phyloP scores from a whole-genome alignment of 2,329 filamentous ascomycete genomes.

The Curvularia verruculosa region DNA sequence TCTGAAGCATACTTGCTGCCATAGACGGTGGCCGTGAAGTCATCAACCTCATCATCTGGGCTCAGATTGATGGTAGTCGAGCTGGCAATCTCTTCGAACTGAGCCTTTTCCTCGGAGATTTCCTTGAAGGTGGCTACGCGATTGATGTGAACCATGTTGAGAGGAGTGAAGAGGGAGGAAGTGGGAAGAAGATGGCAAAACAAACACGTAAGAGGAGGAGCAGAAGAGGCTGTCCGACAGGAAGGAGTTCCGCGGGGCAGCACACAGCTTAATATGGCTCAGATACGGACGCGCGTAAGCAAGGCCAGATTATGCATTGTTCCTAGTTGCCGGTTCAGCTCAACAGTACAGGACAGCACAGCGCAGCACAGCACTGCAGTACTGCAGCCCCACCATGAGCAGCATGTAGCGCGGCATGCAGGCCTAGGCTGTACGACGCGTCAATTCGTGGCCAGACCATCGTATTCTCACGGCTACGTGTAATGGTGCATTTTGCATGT shows the following conservation, averaged over 20 bases:
- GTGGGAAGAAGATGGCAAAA: background rate
- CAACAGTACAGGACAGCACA: conserved; percentile 1
- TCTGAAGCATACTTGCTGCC: conserved; percentile 81
- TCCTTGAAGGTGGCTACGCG: conserved; percentile 52
- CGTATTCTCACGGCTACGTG: background rate
- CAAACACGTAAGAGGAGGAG: background rate
- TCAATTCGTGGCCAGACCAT: conserved; percentile 3
- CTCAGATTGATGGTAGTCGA: conserved; percentile 33
- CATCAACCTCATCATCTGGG: conserved; percentile 50
- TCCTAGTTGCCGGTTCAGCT: conserved; percentile 4
- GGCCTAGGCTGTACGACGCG: conserved; percentile 10
- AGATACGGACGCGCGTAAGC: conserved; percentile 3
- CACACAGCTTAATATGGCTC: conserved; percentile 19
- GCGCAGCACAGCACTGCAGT: background rate
- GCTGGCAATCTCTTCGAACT: conserved; percentile 24
- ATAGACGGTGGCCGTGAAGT: conserved; percentile 81
- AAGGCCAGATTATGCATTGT: background rate
- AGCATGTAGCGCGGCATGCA: conserved; percentile 6
- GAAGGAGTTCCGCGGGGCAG: background rate
- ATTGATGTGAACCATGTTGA: conserved; percentile 58
- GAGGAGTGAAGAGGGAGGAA: background rate
- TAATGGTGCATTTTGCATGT: background rate
- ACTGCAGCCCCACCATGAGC: conserved; percentile 21
- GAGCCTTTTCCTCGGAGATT: conserved; percentile 37
- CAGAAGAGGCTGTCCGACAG: no score